These are phyloP conservation scores for Immersiporthe knoxdaviesiana DNA, from an alignment of 2,329 filamentous ascomycete species.

Conservation along the genomic window DNA sequence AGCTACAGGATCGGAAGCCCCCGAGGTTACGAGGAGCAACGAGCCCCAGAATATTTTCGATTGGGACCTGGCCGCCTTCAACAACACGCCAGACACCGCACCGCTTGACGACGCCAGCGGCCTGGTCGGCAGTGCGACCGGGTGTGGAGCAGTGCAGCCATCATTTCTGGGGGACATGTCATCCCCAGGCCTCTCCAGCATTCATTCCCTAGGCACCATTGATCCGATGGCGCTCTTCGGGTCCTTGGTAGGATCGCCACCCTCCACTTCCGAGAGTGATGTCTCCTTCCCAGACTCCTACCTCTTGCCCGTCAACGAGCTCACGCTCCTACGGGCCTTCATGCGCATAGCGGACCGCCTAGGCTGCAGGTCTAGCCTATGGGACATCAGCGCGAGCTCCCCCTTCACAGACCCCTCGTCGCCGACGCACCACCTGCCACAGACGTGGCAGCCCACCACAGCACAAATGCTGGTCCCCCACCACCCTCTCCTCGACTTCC, in stretches of 20 bases:
- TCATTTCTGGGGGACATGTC: background rate
- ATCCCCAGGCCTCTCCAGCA: background rate
- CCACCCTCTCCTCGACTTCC: conserved; percentile 59
- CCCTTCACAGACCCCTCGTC: conserved; percentile 45
- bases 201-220: background rate
- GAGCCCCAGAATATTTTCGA: background rate
- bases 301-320: conserved; percentile 50
- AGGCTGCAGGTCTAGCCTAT: conserved; percentile 39
- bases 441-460: conserved; percentile 51
- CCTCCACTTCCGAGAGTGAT: conserved; percentile 14
- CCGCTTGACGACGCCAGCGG: background rate
- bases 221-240: conserved; percentile 4
- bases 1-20: no score
- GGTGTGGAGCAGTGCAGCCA: background rate
- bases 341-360: conserved; percentile 52
- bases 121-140: background rate
- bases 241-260: background rate
- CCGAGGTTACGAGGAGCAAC: background rate
- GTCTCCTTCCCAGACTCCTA: conserved; percentile 50
- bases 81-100: background rate
- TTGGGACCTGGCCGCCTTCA: background rate
- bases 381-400: conserved; percentile 50
- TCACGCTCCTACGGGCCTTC: conserved; percentile 52
- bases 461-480: conserved; percentile 47
- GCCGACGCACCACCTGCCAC: conserved; percentile 45